Base-by-base conservation (phyloP, 1,284 basidiomycete species). In the Ceratobasidium sp. region DNA sequence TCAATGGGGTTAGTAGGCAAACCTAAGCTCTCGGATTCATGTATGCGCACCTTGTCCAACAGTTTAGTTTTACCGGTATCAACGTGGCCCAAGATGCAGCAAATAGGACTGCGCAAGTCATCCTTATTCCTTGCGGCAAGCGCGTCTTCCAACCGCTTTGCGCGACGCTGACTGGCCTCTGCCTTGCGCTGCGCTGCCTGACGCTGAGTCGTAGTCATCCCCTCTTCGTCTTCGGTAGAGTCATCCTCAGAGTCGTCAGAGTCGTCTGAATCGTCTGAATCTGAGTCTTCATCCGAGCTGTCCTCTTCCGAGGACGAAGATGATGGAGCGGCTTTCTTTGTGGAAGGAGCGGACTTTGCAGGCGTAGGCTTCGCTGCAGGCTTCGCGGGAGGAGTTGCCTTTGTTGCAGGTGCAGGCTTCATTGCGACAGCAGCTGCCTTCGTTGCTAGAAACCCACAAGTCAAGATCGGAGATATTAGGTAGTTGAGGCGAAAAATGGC, bases 21-120 rank as follows among this genome's bases (percentile, higher is more conserved):
- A 50, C 55, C 30, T 45, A 10, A 57, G 30, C 23, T 48, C 46
- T 9, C 45, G 14, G 34, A 52, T 50, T 57, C n/a, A 52, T 41
- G 43, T 69, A 36, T 67, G 75, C 81, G 57, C 71, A 92, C 94
- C 87, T 99, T 99, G 82, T 99, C 97, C 76, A 99, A 84, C 60
- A 99, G 83, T 82, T 98, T 99, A 50, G 97, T 99, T 84, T 99
- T 99, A 76, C 97, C 97, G 3, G 97, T 99, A 85, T 99, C 97
- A 87, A 99, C 97, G 81, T 99, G 97, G 74, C 97, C 97, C 74
- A 99, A 84, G 80, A 99, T 99, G 89, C 97, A 98, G 81, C 97
- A 99, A 79, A 99, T 99, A 32, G 97, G 97, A 80, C 92, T 95
- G 59, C 97, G 92, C 71, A 99, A 83, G 80, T 99, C 84, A 78